Conservation (phyloP, 805 yeast species). For the Teunomyces pallodes region DNA sequence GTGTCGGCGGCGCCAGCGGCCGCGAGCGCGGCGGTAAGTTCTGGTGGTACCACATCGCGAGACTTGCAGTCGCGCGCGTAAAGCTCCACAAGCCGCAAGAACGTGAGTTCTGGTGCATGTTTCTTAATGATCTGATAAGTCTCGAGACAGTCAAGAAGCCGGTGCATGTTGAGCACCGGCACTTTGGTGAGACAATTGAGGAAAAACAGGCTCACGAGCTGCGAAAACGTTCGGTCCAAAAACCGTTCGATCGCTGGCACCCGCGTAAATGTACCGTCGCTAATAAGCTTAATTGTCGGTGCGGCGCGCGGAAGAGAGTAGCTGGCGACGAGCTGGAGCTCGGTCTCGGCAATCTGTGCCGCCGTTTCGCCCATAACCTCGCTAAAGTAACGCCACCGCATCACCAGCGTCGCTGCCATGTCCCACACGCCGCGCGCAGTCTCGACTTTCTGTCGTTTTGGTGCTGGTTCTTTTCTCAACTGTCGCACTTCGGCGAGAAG, state of each 20-base stretch:
- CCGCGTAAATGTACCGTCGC: constrained; percentile 13
- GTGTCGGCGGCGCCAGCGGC: constrained; percentile 15
- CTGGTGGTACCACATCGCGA: constrained; percentile 7
- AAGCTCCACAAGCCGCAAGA: constrained; percentile 15
- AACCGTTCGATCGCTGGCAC: constrained; percentile 17
- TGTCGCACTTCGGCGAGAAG: constrained; percentile 24
- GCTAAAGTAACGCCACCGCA: constrained; percentile 28
- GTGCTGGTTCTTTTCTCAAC: constrained; percentile 10
- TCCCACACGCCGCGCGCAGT: constrained; percentile 28
- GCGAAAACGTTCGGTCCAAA: constrained; percentile 14
- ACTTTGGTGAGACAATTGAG: constrained; percentile 31
- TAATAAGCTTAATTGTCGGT: constrained; percentile 1
- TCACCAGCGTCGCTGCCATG: constrained; percentile 28
- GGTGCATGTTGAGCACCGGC: constrained; percentile 29
- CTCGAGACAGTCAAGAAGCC: constrained; percentile 29
- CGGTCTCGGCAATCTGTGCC: constrained; percentile 9
- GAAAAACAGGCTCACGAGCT: constrained; percentile 27
- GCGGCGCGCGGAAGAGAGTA: constrained; percentile 5
- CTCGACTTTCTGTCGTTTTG: neutral
- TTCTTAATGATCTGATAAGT: constrained; percentile 19
- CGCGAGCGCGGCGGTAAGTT: constrained; percentile 13
- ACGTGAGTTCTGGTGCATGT: constrained; percentile 18
- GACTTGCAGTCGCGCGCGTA: constrained; percentile 1
- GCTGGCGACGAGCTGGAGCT: constrained; percentile 10
- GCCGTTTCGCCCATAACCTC: constrained; percentile 10